phyloP scores from a whole-genome alignment of 345 rosid genomes.

The Eutrema japonicum region DNA sequence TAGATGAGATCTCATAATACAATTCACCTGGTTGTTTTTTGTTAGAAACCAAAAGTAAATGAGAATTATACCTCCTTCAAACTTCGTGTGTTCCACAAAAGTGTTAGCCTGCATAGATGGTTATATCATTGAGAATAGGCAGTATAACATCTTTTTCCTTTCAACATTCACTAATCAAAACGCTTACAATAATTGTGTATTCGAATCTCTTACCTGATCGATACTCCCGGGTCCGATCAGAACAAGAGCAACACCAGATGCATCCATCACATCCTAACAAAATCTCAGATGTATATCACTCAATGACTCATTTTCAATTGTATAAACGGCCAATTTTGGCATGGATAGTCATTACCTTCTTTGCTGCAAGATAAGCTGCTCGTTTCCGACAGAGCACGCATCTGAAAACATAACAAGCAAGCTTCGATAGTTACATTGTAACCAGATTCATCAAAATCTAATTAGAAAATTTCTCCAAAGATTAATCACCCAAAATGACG shows the following conservation, averaged over 20 bases:
- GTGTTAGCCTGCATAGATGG: slow-evolving; percentile 74
- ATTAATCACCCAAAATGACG: slow-evolving; percentile 83
- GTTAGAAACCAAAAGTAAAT: neutral
- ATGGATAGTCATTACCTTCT: slow-evolving; percentile 60
- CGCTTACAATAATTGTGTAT: neutral
- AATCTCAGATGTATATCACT: slow-evolving; percentile 12
- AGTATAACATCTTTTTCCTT: neutral
- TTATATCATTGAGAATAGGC: neutral
- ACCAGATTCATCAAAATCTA: slow-evolving; percentile 17
- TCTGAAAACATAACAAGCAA: slow-evolving; percentile 48
- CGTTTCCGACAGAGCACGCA: slow-evolving; percentile 88
- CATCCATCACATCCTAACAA: slow-evolving; percentile 77
- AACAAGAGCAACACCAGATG: slow-evolving; percentile 75
- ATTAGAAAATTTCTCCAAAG: neutral
- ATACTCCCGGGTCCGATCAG: slow-evolving; percentile 86
- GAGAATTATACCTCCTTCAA: slow-evolving; percentile 72
- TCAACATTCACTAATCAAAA: slow-evolving; percentile 4
- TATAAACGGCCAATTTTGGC: neutral
- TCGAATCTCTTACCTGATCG: slow-evolving; percentile 61
- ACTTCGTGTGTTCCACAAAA: slow-evolving; percentile 81
- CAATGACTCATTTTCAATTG: neutral
- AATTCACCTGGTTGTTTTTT: neutral
- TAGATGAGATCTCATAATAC: slow-evolving; percentile 26
- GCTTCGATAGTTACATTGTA: slow-evolving; percentile 1
- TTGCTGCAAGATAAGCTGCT: slow-evolving; percentile 79